Base-by-base conservation (phyloP, 2,329 filamentous ascomycete species). In the Cephalotrichum gorgonifer region DNA sequence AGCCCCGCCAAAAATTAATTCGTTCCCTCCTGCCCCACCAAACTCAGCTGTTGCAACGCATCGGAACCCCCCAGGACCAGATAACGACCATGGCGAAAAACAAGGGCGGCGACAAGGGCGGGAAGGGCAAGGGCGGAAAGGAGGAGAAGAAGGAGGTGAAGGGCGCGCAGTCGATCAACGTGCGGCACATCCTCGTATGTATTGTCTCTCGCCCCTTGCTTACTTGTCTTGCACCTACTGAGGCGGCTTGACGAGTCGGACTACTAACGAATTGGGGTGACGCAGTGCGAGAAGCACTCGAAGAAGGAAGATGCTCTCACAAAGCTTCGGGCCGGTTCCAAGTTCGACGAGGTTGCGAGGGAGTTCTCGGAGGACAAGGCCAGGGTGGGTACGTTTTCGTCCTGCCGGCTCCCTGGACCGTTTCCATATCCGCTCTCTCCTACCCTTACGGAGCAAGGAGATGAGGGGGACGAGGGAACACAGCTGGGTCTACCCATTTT, bases 301-400 rank as follows among this genome's bases (percentile, higher is more conserved):
- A 87, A 83, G 64, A 89, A 88, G 60, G 85, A 88, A 60, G 82
- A 88, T 60, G 86, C 86, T 1, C 62, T 88, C 15, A 76, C 75
- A 50, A 84, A 87, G 65, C 64, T 90, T 47, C 74, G 73, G 35
- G 77, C 72, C 3, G 83, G 85, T 2, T 73, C 72, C 46, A 86
- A 84, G 57, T 90, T 89, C 58, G 85, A 88, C 56, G 81, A 85
- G 44, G 84, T 89, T 6, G 86, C 86, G 9, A 70, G 78, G 48
- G 78, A 82, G 55, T 86, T 78, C 59, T 86, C 82, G 0, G 86
- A 89, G 64, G 86, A 90, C 63, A 89, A 90, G 67, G 84, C 85
- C 4, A 72, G 81, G 53, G 74, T 79, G 64, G 83, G 77, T 79
- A 57, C 44, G 63, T 44, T 12, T 20, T 38, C 12, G 23, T 15